Conservation (phyloP, 441 rosid genomes). For the Capsella rubella region DNA sequence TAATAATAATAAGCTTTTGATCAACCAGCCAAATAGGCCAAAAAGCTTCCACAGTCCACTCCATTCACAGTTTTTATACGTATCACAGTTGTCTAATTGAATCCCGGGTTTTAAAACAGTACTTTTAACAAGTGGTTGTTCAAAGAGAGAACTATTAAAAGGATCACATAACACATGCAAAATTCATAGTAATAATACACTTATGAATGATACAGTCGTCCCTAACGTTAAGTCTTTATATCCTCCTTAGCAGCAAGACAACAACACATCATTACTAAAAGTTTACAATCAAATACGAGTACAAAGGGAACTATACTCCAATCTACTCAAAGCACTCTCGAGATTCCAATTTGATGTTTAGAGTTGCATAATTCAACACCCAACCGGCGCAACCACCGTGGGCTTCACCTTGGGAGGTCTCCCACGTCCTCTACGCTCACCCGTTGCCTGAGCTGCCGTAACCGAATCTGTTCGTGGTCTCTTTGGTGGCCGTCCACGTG, state of each 20-base stretch:
- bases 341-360: conserved; percentile 2
- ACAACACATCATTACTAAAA: background rate
- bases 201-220: background rate
- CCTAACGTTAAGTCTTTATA: background rate
- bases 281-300: conserved; percentile 8
- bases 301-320: background rate
- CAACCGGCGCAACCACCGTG: conserved; percentile 22
- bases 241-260: background rate
- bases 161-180: background rate
- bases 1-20: background rate
- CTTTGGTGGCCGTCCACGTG: conserved; percentile 83
- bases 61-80: background rate
- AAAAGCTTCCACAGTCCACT: background rate
- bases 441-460: conserved; percentile 34
- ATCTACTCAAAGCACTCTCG: background rate
- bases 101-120: background rate
- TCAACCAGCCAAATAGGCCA: background rate
- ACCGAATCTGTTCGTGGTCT: conserved; percentile 35
- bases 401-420: conserved; percentile 70
- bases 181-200: background rate
- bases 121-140: background rate
- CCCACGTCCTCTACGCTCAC: conserved; percentile 70
- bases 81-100: background rate
- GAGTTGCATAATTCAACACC: conserved; percentile 4
- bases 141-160: background rate